These are phyloP conservation scores for Phytophthora lateralis DNA, from an alignment of 352 stramenopile genomes.

Conservation along the genomic window DNA sequence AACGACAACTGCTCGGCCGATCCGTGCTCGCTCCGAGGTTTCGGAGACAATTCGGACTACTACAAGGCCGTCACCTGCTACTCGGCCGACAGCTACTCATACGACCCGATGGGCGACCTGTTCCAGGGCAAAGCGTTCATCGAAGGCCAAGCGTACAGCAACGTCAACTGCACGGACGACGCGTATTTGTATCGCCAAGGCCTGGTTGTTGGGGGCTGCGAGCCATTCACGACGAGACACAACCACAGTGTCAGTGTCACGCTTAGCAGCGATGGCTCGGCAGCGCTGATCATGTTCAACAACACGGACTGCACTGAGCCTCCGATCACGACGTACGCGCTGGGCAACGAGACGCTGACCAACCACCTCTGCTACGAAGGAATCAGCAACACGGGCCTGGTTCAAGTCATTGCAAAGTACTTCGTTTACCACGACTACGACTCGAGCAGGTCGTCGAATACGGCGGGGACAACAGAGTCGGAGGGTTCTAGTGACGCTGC, in stretches of 20 bases:
- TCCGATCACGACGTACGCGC: conserved; percentile 17
- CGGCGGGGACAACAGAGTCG: background rate
- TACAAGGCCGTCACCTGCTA: conserved; percentile 20
- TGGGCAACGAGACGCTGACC: conserved; percentile 17
- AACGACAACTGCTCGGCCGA: conserved; percentile 22
- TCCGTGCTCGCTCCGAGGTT: conserved; percentile 10
- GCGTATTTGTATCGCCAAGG: conserved; percentile 21
- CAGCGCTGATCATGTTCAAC: conserved; percentile 20
- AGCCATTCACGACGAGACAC: conserved; percentile 21
- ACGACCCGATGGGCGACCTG: conserved; percentile 25
- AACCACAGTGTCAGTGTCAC: conserved; percentile 27
- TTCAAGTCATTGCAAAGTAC: conserved; percentile 23
- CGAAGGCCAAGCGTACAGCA: conserved; percentile 24
- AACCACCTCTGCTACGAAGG: conserved; percentile 30
- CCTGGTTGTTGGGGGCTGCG: conserved; percentile 18
- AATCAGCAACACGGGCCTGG: conserved; percentile 20
- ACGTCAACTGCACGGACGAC: conserved; percentile 23
- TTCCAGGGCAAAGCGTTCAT: conserved; percentile 25
- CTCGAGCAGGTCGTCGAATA: conserved; percentile 1
- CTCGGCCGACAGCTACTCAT: conserved; percentile 23
- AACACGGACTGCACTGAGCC: conserved; percentile 23
- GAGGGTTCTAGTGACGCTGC: conserved; percentile 5
- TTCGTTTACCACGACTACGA: conserved; percentile 22
- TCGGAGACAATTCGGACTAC: conserved; percentile 21
- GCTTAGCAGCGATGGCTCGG: conserved; percentile 15